A percentile compares a stretch with the other conserved stretches of the same genome.
These are phyloP conservation scores for Mycosarcoma mackinlayi DNA, from an alignment of 1,284 basidiomycete genomes.

Conservation along the genomic window DNA sequence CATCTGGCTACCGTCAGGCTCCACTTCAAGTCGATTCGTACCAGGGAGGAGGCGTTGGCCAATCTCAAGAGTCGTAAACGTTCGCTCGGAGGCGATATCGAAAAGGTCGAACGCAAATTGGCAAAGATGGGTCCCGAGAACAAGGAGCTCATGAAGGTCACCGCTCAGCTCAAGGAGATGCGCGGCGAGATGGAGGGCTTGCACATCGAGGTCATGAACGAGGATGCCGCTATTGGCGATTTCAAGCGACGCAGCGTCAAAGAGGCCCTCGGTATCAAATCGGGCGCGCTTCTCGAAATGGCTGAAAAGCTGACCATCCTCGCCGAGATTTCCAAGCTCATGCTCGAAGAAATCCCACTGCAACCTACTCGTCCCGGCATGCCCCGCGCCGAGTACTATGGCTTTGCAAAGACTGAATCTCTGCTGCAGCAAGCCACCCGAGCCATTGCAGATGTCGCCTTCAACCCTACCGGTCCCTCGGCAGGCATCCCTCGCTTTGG, in stretches of 20 bases:
- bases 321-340: slow-evolving; percentile 81
- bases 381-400: slow-evolving; percentile 78
- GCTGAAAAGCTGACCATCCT: slow-evolving; percentile 88
- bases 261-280: slow-evolving; percentile 84
- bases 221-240: slow-evolving; percentile 84
- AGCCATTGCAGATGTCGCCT: slow-evolving; percentile 58
- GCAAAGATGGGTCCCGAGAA: slow-evolving; percentile 88
- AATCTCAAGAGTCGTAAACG: slow-evolving; percentile 80
- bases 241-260: slow-evolving; percentile 81
- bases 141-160: slow-evolving; percentile 83
- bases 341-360: slow-evolving; percentile 85
- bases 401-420: slow-evolving; percentile 55
- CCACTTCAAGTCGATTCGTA: slow-evolving; percentile 75
- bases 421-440: slow-evolving; percentile 57
- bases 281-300: slow-evolving; percentile 85
- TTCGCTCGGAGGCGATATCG: slow-evolving; percentile 78
- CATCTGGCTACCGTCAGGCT: slow-evolving; percentile 80
- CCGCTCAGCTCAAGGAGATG: slow-evolving; percentile 78
- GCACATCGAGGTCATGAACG: slow-evolving; percentile 84
- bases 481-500: slow-evolving; percentile 39
- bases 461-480: slow-evolving; percentile 46
- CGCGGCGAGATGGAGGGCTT: slow-evolving; percentile 80
- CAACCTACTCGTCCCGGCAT: slow-evolving; percentile 83
- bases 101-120: slow-evolving; percentile 88
- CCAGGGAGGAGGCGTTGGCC: slow-evolving; percentile 84